Conservation (phyloP, 2,329 filamentous ascomycete genomes). For the Aspergillus floridensis region DNA sequence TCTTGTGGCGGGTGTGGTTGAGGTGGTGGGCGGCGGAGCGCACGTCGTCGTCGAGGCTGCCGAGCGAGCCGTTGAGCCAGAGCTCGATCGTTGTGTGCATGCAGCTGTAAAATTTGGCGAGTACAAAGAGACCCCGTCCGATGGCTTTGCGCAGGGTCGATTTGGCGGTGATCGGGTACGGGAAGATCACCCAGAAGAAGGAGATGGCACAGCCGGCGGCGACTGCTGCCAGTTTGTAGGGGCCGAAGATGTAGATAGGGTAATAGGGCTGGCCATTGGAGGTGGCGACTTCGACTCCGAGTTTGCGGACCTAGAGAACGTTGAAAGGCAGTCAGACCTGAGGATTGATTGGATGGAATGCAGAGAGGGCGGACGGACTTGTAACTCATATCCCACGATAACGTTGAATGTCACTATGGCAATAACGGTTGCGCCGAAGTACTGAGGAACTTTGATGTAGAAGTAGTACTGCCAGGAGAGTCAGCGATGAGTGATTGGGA, state of each 20-base stretch:
- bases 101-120: constrained; percentile 70
- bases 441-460: constrained; percentile 64
- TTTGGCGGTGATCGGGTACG: constrained; percentile 68
- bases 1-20: constrained; percentile 52
- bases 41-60: constrained; percentile 15
- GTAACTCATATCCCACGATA: constrained; percentile 71
- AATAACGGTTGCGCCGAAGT: constrained; percentile 60
- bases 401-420: constrained; percentile 58
- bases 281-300: constrained; percentile 52
- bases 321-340: neutral
- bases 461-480: constrained; percentile 54
- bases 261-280: constrained; percentile 66
- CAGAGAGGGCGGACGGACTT: constrained; percentile 33
- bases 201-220: constrained; percentile 65
- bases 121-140: constrained; percentile 65
- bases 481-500: neutral
- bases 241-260: constrained; percentile 66
- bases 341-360: too few species aligned
- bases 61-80: constrained; percentile 58
- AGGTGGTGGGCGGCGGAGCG: constrained; percentile 38
- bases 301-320: constrained; percentile 43
- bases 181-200: constrained; percentile 75
- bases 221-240: constrained; percentile 68
- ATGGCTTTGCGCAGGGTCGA: constrained; percentile 65
- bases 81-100: constrained; percentile 65